Percentiles rank a stretch among this genome's conserved stretches.
Conservation (phyloP, 1,284 basidiomycete species). For the Rhodotorula sp. region DNA sequence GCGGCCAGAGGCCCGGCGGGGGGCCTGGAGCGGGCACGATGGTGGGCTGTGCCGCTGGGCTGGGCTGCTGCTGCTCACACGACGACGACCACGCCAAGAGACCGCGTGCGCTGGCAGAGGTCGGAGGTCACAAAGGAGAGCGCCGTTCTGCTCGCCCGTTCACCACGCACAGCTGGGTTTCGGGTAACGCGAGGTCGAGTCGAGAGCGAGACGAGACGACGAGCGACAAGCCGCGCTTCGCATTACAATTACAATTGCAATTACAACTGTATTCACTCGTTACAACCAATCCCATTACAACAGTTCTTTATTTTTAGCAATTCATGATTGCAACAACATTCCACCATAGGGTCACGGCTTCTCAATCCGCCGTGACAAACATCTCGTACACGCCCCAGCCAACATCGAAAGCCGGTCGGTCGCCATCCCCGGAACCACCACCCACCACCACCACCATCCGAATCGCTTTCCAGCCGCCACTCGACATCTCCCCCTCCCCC, state of each 20-base stretch:
- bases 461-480: conserved; percentile 19
- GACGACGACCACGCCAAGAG: too few relatives aligned
- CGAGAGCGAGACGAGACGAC: neutral
- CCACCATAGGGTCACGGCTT: too few relatives aligned
- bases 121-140: too few relatives aligned
- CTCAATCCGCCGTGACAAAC: conserved; percentile 17
- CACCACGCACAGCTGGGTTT: too few relatives aligned
- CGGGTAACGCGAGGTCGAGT: neutral
- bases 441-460: conserved; percentile 23
- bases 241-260: neutral
- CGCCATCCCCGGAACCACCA: neutral
- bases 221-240: neutral
- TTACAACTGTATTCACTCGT: neutral
- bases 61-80: neutral
- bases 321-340: too few relatives aligned
- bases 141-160: too few relatives aligned
- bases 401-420: conserved; percentile 2
- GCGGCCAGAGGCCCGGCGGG: conserved; percentile 28
- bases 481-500: neutral
- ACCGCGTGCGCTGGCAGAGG: neutral
- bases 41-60: neutral
- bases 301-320: too few relatives aligned
- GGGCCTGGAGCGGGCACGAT: conserved; percentile 2
- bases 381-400: conserved; percentile 43
- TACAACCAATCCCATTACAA: neutral